phyloP scores from a whole-genome alignment of 2,329 filamentous ascomycete species.

The Penicillium freii region DNA sequence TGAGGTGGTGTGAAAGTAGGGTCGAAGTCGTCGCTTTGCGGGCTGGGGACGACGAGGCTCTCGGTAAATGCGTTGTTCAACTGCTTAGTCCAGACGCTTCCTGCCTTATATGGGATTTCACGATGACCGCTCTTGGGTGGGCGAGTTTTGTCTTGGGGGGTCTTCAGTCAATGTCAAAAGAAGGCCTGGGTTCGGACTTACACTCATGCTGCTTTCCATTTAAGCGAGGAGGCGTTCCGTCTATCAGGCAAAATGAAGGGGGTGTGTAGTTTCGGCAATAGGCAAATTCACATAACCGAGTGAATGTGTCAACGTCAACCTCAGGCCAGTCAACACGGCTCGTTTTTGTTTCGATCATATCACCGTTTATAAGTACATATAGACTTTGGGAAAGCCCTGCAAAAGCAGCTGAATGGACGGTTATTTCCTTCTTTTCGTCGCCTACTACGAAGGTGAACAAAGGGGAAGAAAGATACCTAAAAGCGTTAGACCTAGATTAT shows the following conservation, averaged over 20 bases:
- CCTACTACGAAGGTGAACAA: conserved; percentile 1
- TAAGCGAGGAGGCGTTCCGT: not conserved
- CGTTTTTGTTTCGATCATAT: not conserved
- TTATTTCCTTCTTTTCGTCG: not conserved
- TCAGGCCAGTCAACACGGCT: conserved; percentile 2
- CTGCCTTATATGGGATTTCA: conserved; percentile 7
- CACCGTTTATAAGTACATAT: not conserved
- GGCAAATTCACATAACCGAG: conserved; percentile 4
- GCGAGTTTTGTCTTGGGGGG: no score
- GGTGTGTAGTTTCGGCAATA: not conserved
- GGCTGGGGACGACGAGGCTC: not conserved
- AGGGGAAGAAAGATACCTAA: not conserved
- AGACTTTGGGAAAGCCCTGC: not conserved
- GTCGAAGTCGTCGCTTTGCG: not conserved
- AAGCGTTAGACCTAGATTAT: not conserved
- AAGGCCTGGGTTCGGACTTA: not conserved
- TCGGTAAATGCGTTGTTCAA: conserved; percentile 6
- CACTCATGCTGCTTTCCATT: not conserved
- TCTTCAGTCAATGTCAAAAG: no score
- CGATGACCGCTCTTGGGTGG: not conserved
- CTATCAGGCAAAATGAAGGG: not conserved
- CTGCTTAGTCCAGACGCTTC: conserved; percentile 9
- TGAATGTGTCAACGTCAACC: not conserved
- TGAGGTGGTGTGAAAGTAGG: conserved; percentile 10
- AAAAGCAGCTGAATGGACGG: not conserved